Conservation (phyloP, 371 early-diverging fungal species). For the Amoeboradix gromovi region DNA sequence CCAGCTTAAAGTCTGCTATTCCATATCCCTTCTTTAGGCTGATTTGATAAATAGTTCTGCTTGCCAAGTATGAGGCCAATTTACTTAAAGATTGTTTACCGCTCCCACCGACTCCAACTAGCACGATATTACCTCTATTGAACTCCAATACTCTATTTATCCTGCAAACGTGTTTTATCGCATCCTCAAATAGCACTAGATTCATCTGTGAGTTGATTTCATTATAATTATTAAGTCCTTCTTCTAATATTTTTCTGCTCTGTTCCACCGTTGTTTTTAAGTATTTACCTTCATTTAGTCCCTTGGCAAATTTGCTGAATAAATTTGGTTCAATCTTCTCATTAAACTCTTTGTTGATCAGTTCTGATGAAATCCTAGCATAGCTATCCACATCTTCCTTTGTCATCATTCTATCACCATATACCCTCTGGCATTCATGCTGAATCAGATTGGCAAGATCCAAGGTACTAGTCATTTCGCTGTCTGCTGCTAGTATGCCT, state of each 20-base stretch:
- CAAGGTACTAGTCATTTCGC: slow-evolving; percentile 18
- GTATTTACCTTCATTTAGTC: slow-evolving; percentile 22
- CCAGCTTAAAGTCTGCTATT: slow-evolving; percentile 20
- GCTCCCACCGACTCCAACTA: slow-evolving; percentile 29
- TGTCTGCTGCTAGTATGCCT: slow-evolving; percentile 8
- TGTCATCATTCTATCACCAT: slow-evolving; percentile 26
- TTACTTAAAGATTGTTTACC: slow-evolving; percentile 26
- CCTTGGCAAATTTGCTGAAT: slow-evolving; percentile 22
- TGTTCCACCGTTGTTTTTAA: slow-evolving; percentile 17
- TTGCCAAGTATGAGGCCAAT: slow-evolving; percentile 23
- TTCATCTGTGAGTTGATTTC: slow-evolving; percentile 27
- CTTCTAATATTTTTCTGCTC: slow-evolving; percentile 18
- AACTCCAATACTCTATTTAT: slow-evolving; percentile 25
- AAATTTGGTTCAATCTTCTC: slow-evolving; percentile 25
- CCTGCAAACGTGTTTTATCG: slow-evolving; percentile 25
- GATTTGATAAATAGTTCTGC: slow-evolving; percentile 30
- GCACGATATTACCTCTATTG: slow-evolving; percentile 24
- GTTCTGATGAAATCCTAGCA: slow-evolving; percentile 16
- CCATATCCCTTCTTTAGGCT: slow-evolving; percentile 24
- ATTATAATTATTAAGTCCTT: slow-evolving; percentile 25
- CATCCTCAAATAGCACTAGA: slow-evolving; percentile 29
- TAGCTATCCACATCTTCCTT: slow-evolving; percentile 14
- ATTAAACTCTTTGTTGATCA: slow-evolving; percentile 22
- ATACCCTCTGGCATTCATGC: slow-evolving; percentile 22
- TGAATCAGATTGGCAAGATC: slow-evolving; percentile 20